Evolutionary conservation across 179 eudicot species (phyloP).

Genomic region (Beta lomatogona): DNA sequence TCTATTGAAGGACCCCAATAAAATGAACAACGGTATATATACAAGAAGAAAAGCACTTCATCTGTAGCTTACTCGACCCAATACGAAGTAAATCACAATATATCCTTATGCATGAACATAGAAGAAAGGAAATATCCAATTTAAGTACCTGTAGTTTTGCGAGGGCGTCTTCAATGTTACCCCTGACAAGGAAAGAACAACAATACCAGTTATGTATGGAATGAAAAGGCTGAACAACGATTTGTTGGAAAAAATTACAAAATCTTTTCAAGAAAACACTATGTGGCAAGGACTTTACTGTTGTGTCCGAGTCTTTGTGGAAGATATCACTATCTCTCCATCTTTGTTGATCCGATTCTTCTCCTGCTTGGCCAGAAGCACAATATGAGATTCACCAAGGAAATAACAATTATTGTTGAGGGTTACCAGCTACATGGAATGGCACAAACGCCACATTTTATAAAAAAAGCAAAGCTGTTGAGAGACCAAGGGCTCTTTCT

Average conservation of each 20-base stretch:
- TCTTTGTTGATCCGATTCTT: conserved; percentile 86
- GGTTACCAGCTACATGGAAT: background rate
- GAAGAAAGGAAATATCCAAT: background rate
- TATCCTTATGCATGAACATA: background rate
- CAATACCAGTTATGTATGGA: conserved; percentile 10
- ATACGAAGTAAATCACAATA: background rate
- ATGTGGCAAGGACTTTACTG: conserved; percentile 45
- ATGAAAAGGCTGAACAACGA: conserved; percentile 18
- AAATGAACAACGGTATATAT: background rate
- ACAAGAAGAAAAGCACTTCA: background rate
- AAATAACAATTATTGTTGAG: background rate
- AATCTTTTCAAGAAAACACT: conserved; percentile 1
- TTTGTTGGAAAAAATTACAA: too few species aligned
- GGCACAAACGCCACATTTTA: background rate
- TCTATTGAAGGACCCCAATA: background rate
- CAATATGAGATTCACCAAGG: background rate
- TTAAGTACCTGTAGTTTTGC: conserved; percentile 61
- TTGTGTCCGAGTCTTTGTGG: conserved; percentile 78
- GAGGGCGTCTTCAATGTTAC: conserved; percentile 73
- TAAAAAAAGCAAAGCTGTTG: background rate
- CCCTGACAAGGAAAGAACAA: conserved; percentile 49
- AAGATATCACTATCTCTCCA: conserved; percentile 83
- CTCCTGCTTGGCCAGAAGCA: conserved; percentile 52
- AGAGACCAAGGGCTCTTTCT: background rate
- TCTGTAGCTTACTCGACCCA: background rate